Percentiles rank a stretch among this genome's conserved stretches.
These are phyloP conservation scores for Claviceps lovelessii DNA, from an alignment of 2,329 filamentous ascomycete species.

Conservation along the genomic window DNA sequence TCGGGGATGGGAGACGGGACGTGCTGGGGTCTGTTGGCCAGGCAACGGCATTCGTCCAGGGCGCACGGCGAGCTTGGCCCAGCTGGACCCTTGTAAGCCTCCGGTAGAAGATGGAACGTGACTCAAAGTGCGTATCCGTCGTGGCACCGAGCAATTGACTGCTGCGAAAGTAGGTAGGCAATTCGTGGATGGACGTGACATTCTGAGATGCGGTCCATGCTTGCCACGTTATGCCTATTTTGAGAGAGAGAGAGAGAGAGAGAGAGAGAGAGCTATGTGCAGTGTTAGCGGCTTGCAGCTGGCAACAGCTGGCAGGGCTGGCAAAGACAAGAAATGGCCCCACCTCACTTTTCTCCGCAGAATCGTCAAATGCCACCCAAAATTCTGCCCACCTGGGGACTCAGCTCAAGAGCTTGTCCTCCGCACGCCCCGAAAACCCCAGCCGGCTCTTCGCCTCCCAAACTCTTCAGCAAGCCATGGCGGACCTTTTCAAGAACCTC, in stretches of 20 bases:
- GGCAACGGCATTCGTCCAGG: slow-evolving; percentile 1
- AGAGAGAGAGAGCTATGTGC: too few relatives aligned
- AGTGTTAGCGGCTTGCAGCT: too few relatives aligned
- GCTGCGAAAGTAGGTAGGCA: too few relatives aligned
- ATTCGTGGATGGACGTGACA: too few relatives aligned
- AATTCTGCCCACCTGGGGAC: slow-evolving; percentile 8
- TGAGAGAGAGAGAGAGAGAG: too few relatives aligned
- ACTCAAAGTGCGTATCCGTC: too few relatives aligned
- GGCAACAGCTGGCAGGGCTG: neutral
- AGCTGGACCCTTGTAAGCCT: neutral
- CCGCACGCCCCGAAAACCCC: slow-evolving; percentile 1
- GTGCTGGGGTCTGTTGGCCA: slow-evolving; percentile 2
- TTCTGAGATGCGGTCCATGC: too few relatives aligned
- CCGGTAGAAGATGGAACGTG: too few relatives aligned
- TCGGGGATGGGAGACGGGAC: too few relatives aligned
- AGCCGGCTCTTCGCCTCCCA: slow-evolving; percentile 6
- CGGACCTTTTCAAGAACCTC: slow-evolving; percentile 50
- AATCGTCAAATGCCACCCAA: neutral
- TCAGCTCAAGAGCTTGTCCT: slow-evolving; percentile 3
- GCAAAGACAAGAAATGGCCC: neutral
- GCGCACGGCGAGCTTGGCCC: too few relatives aligned
- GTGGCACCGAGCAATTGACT: too few relatives aligned
- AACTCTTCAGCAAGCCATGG: slow-evolving; percentile 29
- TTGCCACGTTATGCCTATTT: too few relatives aligned
- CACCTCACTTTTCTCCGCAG: slow-evolving; percentile 4